Evolutionary conservation across 495 filamentous ascomycete species (phyloP).

Genomic region (Cryomyces minteri): DNA sequence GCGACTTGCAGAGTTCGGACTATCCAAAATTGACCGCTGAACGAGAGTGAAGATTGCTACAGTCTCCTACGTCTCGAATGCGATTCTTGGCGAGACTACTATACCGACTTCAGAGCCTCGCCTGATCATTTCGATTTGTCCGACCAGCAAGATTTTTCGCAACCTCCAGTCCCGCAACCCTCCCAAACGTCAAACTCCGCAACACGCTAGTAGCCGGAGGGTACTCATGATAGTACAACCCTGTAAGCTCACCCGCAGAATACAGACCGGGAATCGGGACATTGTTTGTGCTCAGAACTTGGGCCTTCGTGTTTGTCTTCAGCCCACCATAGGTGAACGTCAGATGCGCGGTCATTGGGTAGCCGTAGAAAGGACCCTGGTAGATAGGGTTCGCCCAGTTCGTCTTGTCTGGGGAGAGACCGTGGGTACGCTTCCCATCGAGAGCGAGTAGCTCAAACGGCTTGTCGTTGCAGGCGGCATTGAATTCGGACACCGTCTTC

Average conservation of each 20-base stretch:
- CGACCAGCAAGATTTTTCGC: no score
- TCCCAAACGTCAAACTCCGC: constrained; percentile 9
- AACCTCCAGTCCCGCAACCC: constrained; percentile 3
- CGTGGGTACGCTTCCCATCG: constrained; percentile 11
- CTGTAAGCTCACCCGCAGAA: constrained; percentile 6
- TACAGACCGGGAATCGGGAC: constrained; percentile 8
- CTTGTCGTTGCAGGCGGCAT: constrained; percentile 11
- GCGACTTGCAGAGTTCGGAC: no score
- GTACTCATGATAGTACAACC: constrained; percentile 11
- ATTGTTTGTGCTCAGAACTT: constrained; percentile 10
- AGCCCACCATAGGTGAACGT: constrained; percentile 10
- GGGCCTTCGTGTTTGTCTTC: constrained; percentile 8
- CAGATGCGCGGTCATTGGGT: not conserved
- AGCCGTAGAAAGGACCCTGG: constrained; percentile 11
- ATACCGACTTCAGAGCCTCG: no score
- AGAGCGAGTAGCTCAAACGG: constrained; percentile 14
- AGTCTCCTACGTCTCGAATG: no score
- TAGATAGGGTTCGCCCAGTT: constrained; percentile 13
- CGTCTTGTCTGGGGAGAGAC: constrained; percentile 11
- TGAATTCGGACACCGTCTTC: constrained; percentile 13
- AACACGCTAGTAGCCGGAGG: constrained; percentile 9
- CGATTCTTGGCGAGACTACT: no score
- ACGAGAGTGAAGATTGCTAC: no score
- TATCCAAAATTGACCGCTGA: no score
- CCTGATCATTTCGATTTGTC: no score